phyloP scores from a whole-genome alignment of 306 rosid genomes.

The Fragaria ananassa region DNA sequence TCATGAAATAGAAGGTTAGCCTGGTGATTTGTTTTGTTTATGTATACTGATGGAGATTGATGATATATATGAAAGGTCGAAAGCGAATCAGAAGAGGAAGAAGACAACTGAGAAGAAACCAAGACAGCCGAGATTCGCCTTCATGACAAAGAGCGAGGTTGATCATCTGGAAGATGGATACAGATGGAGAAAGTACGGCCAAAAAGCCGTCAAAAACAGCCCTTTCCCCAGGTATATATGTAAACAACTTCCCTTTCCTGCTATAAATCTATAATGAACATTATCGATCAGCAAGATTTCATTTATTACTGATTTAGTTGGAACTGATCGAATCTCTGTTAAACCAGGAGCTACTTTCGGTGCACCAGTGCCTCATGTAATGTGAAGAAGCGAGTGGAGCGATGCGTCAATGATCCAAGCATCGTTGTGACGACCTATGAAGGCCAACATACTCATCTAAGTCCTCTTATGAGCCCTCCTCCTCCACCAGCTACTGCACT shows the following conservation, averaged over 20 bases:
- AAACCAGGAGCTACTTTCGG: conserved; percentile 84
- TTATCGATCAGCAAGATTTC: background rate
- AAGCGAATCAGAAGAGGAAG: conserved; percentile 36
- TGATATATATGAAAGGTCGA: conserved; percentile 49
- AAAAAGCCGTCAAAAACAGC: conserved; percentile 94
- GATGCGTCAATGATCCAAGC: conserved; percentile 70
- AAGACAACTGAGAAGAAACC: conserved; percentile 73
- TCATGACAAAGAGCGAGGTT: conserved; percentile 96
- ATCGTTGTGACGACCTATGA: conserved; percentile 87
- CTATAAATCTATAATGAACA: background rate
- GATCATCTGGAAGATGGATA: conserved; percentile 99
- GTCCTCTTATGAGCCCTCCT: conserved; percentile 60
- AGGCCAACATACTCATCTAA: conserved; percentile 82
- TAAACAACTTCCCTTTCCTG: background rate
- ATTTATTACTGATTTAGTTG: background rate
- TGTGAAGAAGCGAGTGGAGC: conserved; percentile 91
- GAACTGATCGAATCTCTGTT: background rate
- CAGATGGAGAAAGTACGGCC: conserved; percentile 99
- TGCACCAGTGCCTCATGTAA: conserved; percentile 82
- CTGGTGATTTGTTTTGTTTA: conserved; percentile 28
- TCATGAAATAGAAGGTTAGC: background rate
- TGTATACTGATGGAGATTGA: conserved; percentile 9
- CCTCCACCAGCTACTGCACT: background rate
- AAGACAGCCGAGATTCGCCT: conserved; percentile 82
- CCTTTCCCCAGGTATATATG: conserved; percentile 70